These are phyloP conservation scores for Colletotrichum ledebouriae DNA, from an alignment of 2,329 filamentous ascomycete species.

Conservation along the genomic window DNA sequence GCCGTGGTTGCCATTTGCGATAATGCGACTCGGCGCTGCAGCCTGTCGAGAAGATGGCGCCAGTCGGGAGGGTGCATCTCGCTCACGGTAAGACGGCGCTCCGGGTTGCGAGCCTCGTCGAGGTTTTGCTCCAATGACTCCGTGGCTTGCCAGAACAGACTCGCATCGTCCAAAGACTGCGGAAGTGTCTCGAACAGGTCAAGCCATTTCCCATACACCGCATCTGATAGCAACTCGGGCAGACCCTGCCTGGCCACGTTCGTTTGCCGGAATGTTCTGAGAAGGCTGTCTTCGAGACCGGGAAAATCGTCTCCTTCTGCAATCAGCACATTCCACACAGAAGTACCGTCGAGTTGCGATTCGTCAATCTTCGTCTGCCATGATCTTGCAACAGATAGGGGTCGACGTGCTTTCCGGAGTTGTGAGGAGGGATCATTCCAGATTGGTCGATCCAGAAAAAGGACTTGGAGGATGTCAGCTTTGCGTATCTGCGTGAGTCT, in stretches of 20 bases:
- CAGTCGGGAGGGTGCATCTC: slow-evolving; percentile 46
- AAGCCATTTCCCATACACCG: slow-evolving; percentile 51
- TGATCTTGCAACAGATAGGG: slow-evolving; percentile 27
- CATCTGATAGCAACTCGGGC: slow-evolving; percentile 41
- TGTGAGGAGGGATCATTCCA: slow-evolving; percentile 44
- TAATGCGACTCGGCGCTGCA: slow-evolving; percentile 45
- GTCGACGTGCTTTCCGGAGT: slow-evolving; percentile 44
- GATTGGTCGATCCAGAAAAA: slow-evolving; percentile 50
- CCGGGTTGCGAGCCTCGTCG: slow-evolving; percentile 40
- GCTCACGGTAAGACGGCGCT: slow-evolving; percentile 3
- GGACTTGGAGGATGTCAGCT: slow-evolving; percentile 43
- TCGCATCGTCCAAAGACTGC: slow-evolving; percentile 23
- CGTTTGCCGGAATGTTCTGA: slow-evolving; percentile 27
- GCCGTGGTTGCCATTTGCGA: slow-evolving; percentile 40
- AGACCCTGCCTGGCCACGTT: slow-evolving; percentile 36
- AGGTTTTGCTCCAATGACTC: slow-evolving; percentile 54
- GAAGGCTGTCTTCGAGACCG: slow-evolving; percentile 36
- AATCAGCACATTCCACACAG: slow-evolving; percentile 39
- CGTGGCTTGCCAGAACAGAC: slow-evolving; percentile 50
- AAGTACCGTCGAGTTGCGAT: slow-evolving; percentile 39
- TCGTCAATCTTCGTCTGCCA: slow-evolving; percentile 41
- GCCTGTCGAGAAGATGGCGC: slow-evolving; percentile 50
- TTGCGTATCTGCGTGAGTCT: no score
- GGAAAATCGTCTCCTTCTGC: slow-evolving; percentile 37
- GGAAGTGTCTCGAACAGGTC: slow-evolving; percentile 49